These are phyloP conservation scores for Sugiyamaella valdiviana DNA, from an alignment of 805 yeast genomes.

Conservation along the genomic window DNA sequence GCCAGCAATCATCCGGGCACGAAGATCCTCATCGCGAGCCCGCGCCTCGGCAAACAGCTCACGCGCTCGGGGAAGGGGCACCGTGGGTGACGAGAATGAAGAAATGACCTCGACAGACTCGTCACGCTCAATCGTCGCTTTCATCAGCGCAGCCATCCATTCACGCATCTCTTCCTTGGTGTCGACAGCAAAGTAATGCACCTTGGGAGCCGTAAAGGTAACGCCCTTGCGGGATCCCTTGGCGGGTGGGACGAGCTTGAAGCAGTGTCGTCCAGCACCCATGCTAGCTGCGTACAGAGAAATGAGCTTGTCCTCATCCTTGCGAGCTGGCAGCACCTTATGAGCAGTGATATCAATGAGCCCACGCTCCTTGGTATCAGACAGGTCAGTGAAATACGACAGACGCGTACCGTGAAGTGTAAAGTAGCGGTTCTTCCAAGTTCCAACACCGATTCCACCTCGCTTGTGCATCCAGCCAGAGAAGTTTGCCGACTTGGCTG, in stretches of 20 bases:
- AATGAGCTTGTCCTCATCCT: conserved; percentile 72
- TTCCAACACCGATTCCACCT: conserved; percentile 76
- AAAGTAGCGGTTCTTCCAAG: conserved; percentile 86
- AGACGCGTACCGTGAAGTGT: conserved; percentile 88
- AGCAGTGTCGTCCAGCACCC: conserved; percentile 89
- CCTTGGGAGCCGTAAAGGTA: conserved; percentile 92
- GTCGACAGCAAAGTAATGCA: conserved; percentile 94
- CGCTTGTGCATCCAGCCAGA: conserved; percentile 97
- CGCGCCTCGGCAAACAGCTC: conserved; percentile 70
- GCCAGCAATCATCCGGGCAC: conserved; percentile 23
- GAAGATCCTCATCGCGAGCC: conserved; percentile 21
- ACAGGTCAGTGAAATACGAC: conserved; percentile 74
- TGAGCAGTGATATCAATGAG: conserved; percentile 94
- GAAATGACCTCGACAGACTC: conserved; percentile 87
- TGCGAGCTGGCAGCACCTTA: conserved; percentile 74
- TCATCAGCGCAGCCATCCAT: conserved; percentile 93
- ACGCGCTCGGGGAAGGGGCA: conserved; percentile 79
- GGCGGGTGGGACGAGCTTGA: conserved; percentile 88
- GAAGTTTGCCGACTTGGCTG: conserved; percentile 65
- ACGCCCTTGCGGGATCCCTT: conserved; percentile 95
- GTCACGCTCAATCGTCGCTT: conserved; percentile 93
- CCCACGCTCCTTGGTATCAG: conserved; percentile 83
- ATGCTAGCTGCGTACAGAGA: conserved; percentile 88
- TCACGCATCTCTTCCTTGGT: conserved; percentile 83
- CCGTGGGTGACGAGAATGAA: conserved; percentile 93